These are phyloP conservation scores for Aspergillus viridinutans DNA, from an alignment of 2,329 filamentous ascomycete species.

Conservation along the genomic window DNA sequence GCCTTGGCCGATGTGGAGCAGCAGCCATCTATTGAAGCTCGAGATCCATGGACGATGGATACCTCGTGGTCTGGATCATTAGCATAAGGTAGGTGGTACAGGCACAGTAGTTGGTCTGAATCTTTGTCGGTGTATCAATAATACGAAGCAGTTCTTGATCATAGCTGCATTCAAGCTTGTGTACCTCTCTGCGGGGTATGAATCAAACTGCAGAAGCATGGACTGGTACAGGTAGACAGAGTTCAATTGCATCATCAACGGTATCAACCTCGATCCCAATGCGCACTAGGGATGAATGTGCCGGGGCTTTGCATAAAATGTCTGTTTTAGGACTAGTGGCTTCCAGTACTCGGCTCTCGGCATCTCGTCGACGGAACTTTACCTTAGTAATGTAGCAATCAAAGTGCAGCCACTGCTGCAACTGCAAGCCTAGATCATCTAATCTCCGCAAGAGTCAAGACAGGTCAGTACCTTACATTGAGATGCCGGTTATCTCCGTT, in stretches of 20 bases:
- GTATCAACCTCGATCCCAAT: background rate
- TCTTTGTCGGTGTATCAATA: background rate
- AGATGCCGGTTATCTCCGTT: background rate
- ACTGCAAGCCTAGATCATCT: background rate
- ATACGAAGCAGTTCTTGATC: background rate
- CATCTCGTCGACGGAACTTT: background rate
- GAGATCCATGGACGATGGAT: constrained; percentile 6
- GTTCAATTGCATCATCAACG: background rate
- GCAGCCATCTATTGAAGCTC: constrained; percentile 1
- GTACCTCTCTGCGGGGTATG: background rate
- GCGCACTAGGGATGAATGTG: background rate
- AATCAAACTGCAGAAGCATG: background rate
- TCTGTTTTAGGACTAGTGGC: background rate
- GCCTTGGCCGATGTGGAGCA: constrained; percentile 9
- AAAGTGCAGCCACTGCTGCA: background rate
- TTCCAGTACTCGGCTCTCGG: background rate
- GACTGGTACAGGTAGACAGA: background rate
- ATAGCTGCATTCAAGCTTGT: background rate
- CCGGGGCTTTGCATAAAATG: background rate
- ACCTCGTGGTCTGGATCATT: constrained; percentile 11
- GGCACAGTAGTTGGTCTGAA: background rate
- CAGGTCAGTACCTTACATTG: too few relatives aligned
- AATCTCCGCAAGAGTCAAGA: background rate
- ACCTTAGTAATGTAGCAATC: too few relatives aligned
- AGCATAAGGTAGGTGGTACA: background rate